Evolutionary conservation across 129 eudicot genomes (phyloP), one percentile per base, ranked within the genome.

Genomic region (Saussurea involucrata): DNA sequence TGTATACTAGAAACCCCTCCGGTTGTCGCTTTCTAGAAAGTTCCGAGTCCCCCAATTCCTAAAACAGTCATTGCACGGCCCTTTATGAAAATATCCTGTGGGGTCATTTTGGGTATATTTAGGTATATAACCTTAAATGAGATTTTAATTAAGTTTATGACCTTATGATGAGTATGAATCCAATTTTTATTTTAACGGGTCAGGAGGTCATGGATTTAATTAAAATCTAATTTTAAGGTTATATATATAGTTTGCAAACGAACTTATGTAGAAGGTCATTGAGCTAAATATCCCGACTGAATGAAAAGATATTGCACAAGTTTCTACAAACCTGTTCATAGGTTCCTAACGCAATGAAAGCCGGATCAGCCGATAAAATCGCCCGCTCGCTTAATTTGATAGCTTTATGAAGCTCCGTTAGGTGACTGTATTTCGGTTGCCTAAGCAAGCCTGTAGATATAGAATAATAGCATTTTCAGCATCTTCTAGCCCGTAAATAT

Each of bases 371-470:
- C 21, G 89, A 81, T 74, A 90, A 78, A 65, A 92, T 78, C 31
- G 96, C 91, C n/a, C 74, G 83, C 76, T 88, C 96, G 22, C 93
- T 84, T 78, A 81, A 72, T 87, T 89, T 89, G 24, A 92, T 82
- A 31, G 92, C 96, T 66, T 40, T 84, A 72, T 92, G 97, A 76
- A 92, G 89, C 86, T 80, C 96, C 88, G 79, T 88, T 63, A 92
- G 78, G 78, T 92, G 97, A 63, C 81, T 82, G 73, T 92, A 92
- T 79, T 92, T 92, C 1, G 96, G 97, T 68, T 92, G 97, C 80
- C 88, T 89, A 20, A 81, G 76, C 86, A 92, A 81, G 65, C 97
- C 97, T 92, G 76, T 71, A 7, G 22, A 66, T 32, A 34, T 83
- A 21, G 31, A 12, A 49, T 68, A 37, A 11, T 31, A 53, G 28